phyloP scores from a whole-genome alignment of 176 grass and related monocot species.

The Oryza longistaminata region DNA sequence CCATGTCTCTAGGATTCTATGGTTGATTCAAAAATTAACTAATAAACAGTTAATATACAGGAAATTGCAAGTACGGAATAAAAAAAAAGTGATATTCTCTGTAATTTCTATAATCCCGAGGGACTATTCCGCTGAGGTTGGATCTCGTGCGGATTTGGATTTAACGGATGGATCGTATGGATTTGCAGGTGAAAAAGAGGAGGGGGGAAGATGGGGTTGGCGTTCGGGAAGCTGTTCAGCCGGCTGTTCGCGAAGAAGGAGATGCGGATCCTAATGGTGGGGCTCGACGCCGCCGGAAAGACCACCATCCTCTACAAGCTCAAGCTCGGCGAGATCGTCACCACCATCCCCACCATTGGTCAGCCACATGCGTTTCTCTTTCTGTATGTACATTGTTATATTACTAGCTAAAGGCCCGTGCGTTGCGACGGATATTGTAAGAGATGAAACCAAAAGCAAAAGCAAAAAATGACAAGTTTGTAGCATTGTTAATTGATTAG shows the following conservation, averaged over 20 bases:
- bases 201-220: conserved; percentile 51
- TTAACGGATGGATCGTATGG: background rate
- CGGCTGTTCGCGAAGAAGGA: conserved; percentile 75
- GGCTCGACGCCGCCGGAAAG: conserved; percentile 70
- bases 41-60: no score
- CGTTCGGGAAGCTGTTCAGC: conserved; percentile 78
- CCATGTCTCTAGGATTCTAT: background rate
- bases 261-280: conserved; percentile 79
- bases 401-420: no score
- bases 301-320: conserved; percentile 86
- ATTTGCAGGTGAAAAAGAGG: background rate
- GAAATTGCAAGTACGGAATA: no score
- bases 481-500: no score
- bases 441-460: no score
- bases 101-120: no score
- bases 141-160: background rate
- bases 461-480: no score
- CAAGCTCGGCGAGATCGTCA: conserved; percentile 83
- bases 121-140: no score
- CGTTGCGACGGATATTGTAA: no score
- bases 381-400: no score
- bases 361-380: background rate
- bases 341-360: conserved; percentile 79
- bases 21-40: background rate
- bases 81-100: no score